Evolutionary conservation across 2,329 filamentous ascomycete species (phyloP), one percentile per base, ranked within the genome.

Genomic region (Diaporthe batatas): DNA sequence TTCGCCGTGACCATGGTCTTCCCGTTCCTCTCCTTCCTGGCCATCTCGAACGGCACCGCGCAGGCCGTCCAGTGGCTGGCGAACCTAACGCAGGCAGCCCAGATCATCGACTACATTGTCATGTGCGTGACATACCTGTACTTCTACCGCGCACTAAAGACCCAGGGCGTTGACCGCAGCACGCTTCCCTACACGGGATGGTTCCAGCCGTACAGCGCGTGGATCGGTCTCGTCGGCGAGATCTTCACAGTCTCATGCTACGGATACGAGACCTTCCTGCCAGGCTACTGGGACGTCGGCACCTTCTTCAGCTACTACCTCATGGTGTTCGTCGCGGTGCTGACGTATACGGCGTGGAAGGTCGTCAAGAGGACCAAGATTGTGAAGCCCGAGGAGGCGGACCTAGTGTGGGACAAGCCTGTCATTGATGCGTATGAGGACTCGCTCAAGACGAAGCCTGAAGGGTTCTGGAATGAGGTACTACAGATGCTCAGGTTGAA

Each of bases 21-120:
- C 80, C 86, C 86, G 6, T 80, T 87, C 69, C 81, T 89, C 36
- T 75, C 74, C 0, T 75, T 75, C 39, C 68, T 75, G 6, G 72
- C 62, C 21, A 59, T 75, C n/a, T 75, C 74, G 36, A 75, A 64
- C 65, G 74, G 74, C 36, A 72, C 74, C 25, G 65, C 68, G 39
- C 69, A 72, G 51, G 74, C 74, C 29, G 72, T 75, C 6, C 86
- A 79, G 73, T 91, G 87, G 86, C 82, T 91, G 68, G 83, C 87
- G 75, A 87, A 85, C 74, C 82, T 91, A 11, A 86, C 89, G 77
- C 90, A 88, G 21, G 89, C 86, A 5, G 87, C 86, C 36, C 86
- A 87, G 71, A 84, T 90, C 75, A 91, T 92, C 79, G 89, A 91
- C 82, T 92, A 90, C 80, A 85, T 92, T 73, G 84, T 88, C 79